Evolutionary conservation across 495 filamentous ascomycete species (phyloP).

Genomic region (Neurospora sp.): DNA sequence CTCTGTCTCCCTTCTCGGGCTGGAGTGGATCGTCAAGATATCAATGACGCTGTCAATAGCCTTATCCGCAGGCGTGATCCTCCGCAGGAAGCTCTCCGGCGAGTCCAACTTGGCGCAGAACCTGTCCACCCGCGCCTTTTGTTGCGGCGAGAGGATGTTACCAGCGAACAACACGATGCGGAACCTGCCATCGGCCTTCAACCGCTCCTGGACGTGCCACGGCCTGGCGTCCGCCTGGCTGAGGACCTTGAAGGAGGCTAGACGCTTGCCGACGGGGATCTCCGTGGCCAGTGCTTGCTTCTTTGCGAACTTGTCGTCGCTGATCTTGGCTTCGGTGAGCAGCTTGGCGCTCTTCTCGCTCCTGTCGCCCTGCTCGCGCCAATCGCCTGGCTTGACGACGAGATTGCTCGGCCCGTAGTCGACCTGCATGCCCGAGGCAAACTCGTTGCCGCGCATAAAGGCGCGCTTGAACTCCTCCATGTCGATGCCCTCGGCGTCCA

Average conservation of each 20-base stretch:
- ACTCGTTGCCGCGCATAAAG: slow-evolving; percentile 28
- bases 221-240: slow-evolving; percentile 50
- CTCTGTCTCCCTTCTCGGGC: slow-evolving; percentile 36
- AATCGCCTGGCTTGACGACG: slow-evolving; percentile 15
- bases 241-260: slow-evolving; percentile 51
- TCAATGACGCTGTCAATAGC: slow-evolving; percentile 40
- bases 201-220: slow-evolving; percentile 39
- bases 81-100: slow-evolving; percentile 26
- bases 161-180: slow-evolving; percentile 57
- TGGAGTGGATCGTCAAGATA: slow-evolving; percentile 51
- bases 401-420: slow-evolving; percentile 23
- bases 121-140: slow-evolving; percentile 36
- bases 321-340: not conserved
- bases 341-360: slow-evolving; percentile 27
- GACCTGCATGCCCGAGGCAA: slow-evolving; percentile 28
- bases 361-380: slow-evolving; percentile 32
- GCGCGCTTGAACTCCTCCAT: slow-evolving; percentile 37
- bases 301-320: slow-evolving; percentile 11
- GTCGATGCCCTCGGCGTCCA: slow-evolving; percentile 33
- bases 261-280: slow-evolving; percentile 36
- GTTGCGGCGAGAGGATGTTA: slow-evolving; percentile 33
- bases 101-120: slow-evolving; percentile 33
- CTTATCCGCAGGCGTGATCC: slow-evolving; percentile 34
- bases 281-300: slow-evolving; percentile 13
- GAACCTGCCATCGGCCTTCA: slow-evolving; percentile 50